phyloP scores from a whole-genome alignment of 2,329 filamentous ascomycete genomes.

The Colletotrichum eremochloae region DNA sequence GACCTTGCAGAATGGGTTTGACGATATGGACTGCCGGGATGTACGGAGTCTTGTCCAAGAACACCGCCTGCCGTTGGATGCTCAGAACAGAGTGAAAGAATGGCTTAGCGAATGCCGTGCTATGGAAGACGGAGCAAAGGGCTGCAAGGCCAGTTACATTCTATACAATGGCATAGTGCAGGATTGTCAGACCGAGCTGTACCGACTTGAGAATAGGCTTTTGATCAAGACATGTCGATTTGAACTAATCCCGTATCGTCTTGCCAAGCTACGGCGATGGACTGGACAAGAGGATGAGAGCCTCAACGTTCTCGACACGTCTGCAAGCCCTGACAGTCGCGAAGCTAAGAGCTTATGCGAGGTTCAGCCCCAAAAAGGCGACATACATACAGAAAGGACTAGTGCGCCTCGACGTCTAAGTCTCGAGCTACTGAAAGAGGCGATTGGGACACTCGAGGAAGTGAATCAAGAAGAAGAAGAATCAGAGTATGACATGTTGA shows the following conservation, averaged over 20 bases:
- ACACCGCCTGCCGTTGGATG: not conserved
- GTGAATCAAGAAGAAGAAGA: not conserved
- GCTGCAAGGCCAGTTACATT: slow-evolving; percentile 44
- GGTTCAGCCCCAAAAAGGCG: not conserved
- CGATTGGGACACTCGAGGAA: too few relatives aligned
- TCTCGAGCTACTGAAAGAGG: not conserved
- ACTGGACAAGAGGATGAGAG: not conserved
- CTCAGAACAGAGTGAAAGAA: not conserved
- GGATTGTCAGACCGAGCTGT: slow-evolving; percentile 47
- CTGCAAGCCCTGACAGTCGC: not conserved
- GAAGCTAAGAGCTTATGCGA: not conserved
- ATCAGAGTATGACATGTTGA: not conserved
- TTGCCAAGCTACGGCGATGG: slow-evolving; percentile 14
- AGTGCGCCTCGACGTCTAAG: not conserved
- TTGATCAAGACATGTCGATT: slow-evolving; percentile 10
- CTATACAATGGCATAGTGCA: slow-evolving; percentile 46
- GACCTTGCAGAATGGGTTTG: slow-evolving; percentile 15
- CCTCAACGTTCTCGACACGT: not conserved
- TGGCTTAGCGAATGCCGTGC: slow-evolving; percentile 13
- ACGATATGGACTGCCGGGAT: not conserved
- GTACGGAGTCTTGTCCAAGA: slow-evolving; percentile 6
- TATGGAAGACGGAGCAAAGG: not conserved
- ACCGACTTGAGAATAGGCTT: slow-evolving; percentile 9
- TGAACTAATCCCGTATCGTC: slow-evolving; percentile 1
- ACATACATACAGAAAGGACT: not conserved